phyloP scores from a whole-genome alignment of 1,284 basidiomycete genomes.

The Pseudozyma pruni region DNA sequence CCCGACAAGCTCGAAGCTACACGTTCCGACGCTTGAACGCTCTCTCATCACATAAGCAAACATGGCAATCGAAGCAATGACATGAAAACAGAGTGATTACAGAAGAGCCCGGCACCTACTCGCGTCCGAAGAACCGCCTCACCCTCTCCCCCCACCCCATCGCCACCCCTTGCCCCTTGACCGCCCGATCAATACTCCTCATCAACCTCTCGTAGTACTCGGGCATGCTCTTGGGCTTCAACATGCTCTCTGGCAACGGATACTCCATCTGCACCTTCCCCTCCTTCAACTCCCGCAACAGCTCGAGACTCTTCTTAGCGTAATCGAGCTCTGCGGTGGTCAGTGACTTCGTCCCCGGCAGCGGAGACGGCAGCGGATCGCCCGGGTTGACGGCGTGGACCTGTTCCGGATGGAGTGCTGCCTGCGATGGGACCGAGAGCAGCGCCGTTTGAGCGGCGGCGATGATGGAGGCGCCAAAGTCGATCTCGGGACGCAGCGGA shows the following conservation, averaged over 20 bases:
- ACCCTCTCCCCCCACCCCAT: conserved; percentile 39
- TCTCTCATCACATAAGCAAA: not conserved
- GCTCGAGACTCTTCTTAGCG: conserved; percentile 31
- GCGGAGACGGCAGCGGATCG: conserved; percentile 9
- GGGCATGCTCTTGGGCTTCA: conserved; percentile 54
- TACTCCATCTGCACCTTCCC: conserved; percentile 45
- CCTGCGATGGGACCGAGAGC: conserved; percentile 28
- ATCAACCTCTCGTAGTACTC: conserved; percentile 58
- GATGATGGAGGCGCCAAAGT: conserved; percentile 56
- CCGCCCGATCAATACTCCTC: conserved; percentile 42
- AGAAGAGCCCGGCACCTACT: too few relatives aligned
- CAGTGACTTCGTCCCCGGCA: conserved; percentile 23
- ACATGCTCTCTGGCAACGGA: conserved; percentile 44
- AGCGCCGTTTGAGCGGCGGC: conserved; percentile 49
- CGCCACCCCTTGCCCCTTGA: conserved; percentile 42
- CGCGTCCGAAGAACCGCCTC: conserved; percentile 52
- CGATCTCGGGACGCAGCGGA: conserved; percentile 56
- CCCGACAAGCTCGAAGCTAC: conserved; percentile 38
- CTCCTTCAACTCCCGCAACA: conserved; percentile 44
- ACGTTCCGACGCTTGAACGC: not conserved
- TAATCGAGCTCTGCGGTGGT: conserved; percentile 39
- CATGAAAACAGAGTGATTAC: too few relatives aligned
- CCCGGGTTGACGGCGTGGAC: conserved; percentile 11
- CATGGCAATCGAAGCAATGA: too few relatives aligned
- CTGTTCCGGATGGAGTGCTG: conserved; percentile 27